These are phyloP conservation scores for Aspergillus melleus DNA, from an alignment of 2,329 filamentous ascomycete genomes.

Conservation along the genomic window DNA sequence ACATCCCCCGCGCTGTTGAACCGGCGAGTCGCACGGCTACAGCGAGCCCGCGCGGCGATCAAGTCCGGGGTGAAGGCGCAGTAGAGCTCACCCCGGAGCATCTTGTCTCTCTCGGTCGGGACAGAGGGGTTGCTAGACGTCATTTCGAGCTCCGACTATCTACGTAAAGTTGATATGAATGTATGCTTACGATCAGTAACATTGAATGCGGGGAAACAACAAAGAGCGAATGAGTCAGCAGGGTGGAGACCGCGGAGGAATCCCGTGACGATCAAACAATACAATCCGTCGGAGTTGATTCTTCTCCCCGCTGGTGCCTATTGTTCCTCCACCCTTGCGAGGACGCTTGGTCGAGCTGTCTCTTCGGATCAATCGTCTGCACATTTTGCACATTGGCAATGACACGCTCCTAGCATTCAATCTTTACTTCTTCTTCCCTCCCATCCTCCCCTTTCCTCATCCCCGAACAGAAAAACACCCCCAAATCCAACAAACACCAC, in stretches of 20 bases:
- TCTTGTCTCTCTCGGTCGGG: constrained; percentile 43
- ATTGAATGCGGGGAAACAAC: constrained; percentile 1
- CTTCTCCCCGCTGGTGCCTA: constrained; percentile 8
- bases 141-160: not conserved
- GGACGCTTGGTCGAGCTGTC: not conserved
- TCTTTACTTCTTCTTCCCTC: not conserved
- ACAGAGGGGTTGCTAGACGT: constrained; percentile 16
- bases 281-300: not conserved
- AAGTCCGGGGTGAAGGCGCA: constrained; percentile 71
- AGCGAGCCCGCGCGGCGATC: constrained; percentile 62
- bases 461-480: not conserved
- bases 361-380: not conserved
- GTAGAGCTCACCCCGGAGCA: constrained; percentile 71
- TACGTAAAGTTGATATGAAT: not conserved
- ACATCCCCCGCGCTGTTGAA: constrained; percentile 66
- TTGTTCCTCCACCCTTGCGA: constrained; percentile 11
- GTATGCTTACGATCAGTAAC: not conserved
- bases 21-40: constrained; percentile 58
- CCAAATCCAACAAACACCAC: not conserved
- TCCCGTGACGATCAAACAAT: not conserved
- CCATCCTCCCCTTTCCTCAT: not conserved
- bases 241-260: not conserved
- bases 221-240: not conserved
- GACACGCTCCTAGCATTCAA: not conserved
- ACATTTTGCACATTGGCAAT: not conserved